Conservation (phyloP, 306 rosid species). For the Vigna nakashimae region DNA sequence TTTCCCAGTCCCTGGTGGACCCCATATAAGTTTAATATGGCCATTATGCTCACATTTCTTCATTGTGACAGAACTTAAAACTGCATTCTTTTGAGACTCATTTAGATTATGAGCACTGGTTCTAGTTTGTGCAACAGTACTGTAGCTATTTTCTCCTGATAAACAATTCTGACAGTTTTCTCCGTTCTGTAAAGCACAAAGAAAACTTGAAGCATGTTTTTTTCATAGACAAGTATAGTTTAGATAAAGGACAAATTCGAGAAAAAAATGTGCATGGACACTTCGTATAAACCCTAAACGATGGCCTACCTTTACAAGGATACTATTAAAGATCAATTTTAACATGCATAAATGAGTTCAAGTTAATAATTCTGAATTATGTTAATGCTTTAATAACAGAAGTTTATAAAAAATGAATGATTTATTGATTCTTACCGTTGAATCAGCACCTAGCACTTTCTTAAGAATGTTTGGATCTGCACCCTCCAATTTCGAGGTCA, state of each 20-base stretch:
- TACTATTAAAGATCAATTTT: too few relatives aligned
- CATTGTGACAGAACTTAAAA: constrained; percentile 50
- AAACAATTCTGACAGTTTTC: constrained; percentile 41
- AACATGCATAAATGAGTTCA: too few relatives aligned
- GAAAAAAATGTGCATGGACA: not conserved
- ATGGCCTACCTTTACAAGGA: too few relatives aligned
- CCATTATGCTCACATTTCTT: constrained; percentile 43
- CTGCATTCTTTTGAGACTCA: constrained; percentile 53
- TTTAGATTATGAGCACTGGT: constrained; percentile 49
- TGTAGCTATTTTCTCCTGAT: not conserved
- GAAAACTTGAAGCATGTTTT: not conserved
- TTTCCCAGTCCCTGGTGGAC: constrained; percentile 76
- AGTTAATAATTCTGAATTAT: not conserved
- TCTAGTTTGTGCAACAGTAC: constrained; percentile 8
- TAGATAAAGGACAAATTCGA: not conserved
- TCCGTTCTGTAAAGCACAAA: constrained; percentile 48
- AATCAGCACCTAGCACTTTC: not conserved
- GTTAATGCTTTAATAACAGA: too few relatives aligned
- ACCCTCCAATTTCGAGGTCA: constrained; percentile 38
- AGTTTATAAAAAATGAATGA: not conserved
- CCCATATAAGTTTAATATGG: constrained; percentile 66
- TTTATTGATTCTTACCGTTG: not conserved
- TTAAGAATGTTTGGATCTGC: not conserved
- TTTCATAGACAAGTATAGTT: not conserved
- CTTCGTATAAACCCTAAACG: too few relatives aligned